Evolutionary conservation across 2,329 filamentous ascomycete species (phyloP).

Genomic region (Hypoxylon sp.): DNA sequence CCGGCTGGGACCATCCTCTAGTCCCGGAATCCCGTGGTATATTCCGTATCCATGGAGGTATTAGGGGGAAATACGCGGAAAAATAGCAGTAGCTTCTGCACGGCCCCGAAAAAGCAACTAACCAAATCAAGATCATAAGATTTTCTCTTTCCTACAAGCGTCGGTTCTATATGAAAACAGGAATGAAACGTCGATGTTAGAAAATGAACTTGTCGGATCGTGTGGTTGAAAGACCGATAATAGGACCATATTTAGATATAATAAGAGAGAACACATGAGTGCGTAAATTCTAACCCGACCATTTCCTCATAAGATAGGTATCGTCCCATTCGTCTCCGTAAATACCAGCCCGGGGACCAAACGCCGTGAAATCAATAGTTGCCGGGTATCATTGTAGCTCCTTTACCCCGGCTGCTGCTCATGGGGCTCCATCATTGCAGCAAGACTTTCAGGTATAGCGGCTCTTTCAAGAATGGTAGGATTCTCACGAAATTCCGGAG

Average conservation of each 20-base stretch:
- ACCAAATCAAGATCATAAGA: no score
- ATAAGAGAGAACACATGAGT: constrained; percentile 9
- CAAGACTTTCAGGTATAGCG: constrained; percentile 44
- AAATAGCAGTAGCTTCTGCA: not conserved
- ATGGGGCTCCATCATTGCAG: constrained; percentile 16
- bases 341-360: not conserved
- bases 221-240: not conserved
- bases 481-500: constrained; percentile 47
- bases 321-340: constrained; percentile 1
- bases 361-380: constrained; percentile 16
- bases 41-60: not conserved
- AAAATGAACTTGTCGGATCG: no score
- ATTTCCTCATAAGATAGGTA: not conserved
- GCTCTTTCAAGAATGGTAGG: constrained; percentile 50
- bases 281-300: constrained; percentile 11
- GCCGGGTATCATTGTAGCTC: not conserved
- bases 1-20: no score
- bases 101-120: no score
- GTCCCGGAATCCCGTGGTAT: not conserved
- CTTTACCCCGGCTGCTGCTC: not conserved
- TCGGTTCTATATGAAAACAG: not conserved
- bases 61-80: not conserved
- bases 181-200: not conserved
- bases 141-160: not conserved
- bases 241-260: not conserved